Percentiles rank a stretch among this genome's conserved stretches.
Conservation (phyloP, 129 eudicot genomes). For the Dittrichia graveolens region DNA sequence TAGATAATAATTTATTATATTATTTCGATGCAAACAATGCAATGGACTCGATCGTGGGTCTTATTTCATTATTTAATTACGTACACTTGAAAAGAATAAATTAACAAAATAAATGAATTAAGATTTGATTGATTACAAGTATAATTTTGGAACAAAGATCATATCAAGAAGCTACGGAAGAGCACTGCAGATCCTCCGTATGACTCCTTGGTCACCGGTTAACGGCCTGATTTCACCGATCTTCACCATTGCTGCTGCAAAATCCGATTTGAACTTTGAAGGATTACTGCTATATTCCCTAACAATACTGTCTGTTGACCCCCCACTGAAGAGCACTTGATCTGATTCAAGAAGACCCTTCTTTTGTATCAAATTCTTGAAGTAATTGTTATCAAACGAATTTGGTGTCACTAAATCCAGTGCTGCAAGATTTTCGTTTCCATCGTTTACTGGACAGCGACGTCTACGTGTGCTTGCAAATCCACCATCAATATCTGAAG, state of each 20-base stretch:
- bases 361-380: conserved; percentile 43
- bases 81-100: conserved; percentile 3
- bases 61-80: too few relatives aligned
- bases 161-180: too few relatives aligned
- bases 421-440: conserved; percentile 56
- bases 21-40: not conserved
- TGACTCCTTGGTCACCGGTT: conserved; percentile 58
- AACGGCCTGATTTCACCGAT: conserved; percentile 66
- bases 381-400: conserved; percentile 57
- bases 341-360: conserved; percentile 79
- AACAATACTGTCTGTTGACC: conserved; percentile 56
- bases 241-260: conserved; percentile 68
- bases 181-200: conserved; percentile 52
- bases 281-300: conserved; percentile 39
- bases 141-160: not conserved
- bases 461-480: conserved; percentile 48
- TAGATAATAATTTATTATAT: too few relatives aligned
- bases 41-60: not conserved
- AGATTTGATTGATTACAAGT: not conserved
- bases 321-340: conserved; percentile 74
- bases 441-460: conserved; percentile 47
- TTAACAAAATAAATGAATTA: not conserved
- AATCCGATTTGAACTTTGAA: conserved; percentile 50
- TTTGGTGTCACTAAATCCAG: conserved; percentile 54
- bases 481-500: conserved; percentile 49